Conservation (phyloP, 202 grass and related monocot species). For the Saccharum hybrid region DNA sequence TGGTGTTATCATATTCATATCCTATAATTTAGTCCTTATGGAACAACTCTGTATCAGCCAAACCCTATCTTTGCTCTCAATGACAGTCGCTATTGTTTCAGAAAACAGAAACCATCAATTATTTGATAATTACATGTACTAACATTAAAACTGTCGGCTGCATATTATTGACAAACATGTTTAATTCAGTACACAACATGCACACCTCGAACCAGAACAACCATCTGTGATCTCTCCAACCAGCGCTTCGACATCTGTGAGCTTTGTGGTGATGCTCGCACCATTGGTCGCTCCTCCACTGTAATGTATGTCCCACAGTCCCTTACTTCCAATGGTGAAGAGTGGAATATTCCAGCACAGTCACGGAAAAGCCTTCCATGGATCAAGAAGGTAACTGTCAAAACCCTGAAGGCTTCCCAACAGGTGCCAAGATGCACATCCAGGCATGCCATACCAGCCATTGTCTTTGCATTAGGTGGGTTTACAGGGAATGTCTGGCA, state of each 20-base stretch:
- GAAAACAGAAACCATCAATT: slow-evolving; percentile 13
- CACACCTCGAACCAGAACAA: slow-evolving; percentile 31
- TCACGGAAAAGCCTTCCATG: slow-evolving; percentile 64
- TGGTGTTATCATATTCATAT: slow-evolving; percentile 5
- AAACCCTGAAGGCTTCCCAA: slow-evolving; percentile 50
- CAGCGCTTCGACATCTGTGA: slow-evolving; percentile 59
- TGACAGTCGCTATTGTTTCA: background rate
- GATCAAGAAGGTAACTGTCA: slow-evolving; percentile 72
- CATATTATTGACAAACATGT: slow-evolving; percentile 23
- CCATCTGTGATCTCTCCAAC: slow-evolving; percentile 67
- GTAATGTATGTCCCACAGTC: slow-evolving; percentile 53
- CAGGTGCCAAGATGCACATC: slow-evolving; percentile 52
- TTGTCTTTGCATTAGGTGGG: slow-evolving; percentile 74
- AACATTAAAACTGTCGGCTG: slow-evolving; percentile 2
- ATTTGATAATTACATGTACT: background rate
- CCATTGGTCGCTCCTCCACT: slow-evolving; percentile 57
- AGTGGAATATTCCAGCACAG: slow-evolving; percentile 71
- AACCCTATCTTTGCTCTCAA: background rate
- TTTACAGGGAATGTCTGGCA: slow-evolving; percentile 73
- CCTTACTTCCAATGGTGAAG: slow-evolving; percentile 21
- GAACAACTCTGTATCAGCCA: background rate
- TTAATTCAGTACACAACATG: slow-evolving; percentile 50
- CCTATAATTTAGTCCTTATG: slow-evolving; percentile 8
- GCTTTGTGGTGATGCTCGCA: slow-evolving; percentile 69
- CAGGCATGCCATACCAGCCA: slow-evolving; percentile 54